Percentiles rank a stretch among this genome's conserved stretches.
Evolutionary conservation across 2,329 filamentous ascomycete genomes (phyloP).

Genomic region (Verticillium nubilum): DNA sequence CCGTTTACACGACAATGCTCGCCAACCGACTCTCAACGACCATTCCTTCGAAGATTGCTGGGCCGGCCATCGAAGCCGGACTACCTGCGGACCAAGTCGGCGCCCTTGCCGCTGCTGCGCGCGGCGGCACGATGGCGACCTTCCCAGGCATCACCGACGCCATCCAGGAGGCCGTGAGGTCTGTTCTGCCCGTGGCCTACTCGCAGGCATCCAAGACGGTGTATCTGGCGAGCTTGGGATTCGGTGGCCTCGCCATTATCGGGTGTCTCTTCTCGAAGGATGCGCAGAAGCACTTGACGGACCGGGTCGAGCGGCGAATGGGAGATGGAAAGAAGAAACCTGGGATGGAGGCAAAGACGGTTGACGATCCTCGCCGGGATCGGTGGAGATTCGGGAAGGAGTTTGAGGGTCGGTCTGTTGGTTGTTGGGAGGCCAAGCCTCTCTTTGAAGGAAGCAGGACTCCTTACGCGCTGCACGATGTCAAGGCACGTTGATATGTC

Average conservation of each 20-base stretch:
- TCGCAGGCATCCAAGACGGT: slow-evolving; percentile 34
- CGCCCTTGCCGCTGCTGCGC: slow-evolving; percentile 17
- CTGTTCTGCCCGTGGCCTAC: slow-evolving; percentile 20
- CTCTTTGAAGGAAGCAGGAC: too few relatives aligned
- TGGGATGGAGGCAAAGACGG: neutral
- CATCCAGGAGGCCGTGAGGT: slow-evolving; percentile 22
- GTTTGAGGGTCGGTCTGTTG: neutral
- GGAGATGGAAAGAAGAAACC: slow-evolving; percentile 7
- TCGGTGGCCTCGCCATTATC: slow-evolving; percentile 29
- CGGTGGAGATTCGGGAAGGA: neutral
- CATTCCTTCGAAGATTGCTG: slow-evolving; percentile 23
- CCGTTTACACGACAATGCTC: slow-evolving; percentile 33
- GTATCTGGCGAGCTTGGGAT: slow-evolving; percentile 30
- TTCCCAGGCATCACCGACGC: slow-evolving; percentile 24
- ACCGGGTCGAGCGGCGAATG: slow-evolving; percentile 25
- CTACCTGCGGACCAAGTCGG: slow-evolving; percentile 26
- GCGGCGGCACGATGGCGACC: slow-evolving; percentile 22
- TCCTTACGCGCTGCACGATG: neutral
- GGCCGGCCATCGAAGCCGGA: slow-evolving; percentile 28
- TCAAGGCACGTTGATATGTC: too few relatives aligned
- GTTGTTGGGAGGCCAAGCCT: too few relatives aligned
- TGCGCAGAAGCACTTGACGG: slow-evolving; percentile 24
- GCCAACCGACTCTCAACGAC: slow-evolving; percentile 28
- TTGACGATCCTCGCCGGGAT: neutral
- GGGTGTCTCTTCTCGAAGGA: slow-evolving; percentile 28